A percentile compares a stretch with the other conserved stretches of the same genome.
Conservation (phyloP, 768 basidiomycete genomes). For the Suillus brevipes region DNA sequence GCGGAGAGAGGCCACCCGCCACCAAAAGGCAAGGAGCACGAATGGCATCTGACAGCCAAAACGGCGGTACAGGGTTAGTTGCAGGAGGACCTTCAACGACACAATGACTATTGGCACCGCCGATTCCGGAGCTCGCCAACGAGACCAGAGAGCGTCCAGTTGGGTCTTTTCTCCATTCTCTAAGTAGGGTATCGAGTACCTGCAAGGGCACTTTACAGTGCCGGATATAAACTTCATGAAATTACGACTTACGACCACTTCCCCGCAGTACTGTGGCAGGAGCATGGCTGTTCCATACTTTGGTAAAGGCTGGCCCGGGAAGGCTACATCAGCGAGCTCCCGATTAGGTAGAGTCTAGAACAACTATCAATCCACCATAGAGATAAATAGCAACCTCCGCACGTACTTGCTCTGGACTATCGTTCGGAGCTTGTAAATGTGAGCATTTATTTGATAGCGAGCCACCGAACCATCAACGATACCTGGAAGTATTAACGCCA, state of each 20-base stretch:
- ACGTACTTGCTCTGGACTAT: conserved; percentile 66
- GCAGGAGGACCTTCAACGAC: conserved; percentile 36
- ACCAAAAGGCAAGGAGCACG: conserved; percentile 9
- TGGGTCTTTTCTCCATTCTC: conserved; percentile 60
- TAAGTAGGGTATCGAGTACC: conserved; percentile 68
- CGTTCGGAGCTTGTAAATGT: conserved; percentile 53
- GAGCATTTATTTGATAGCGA: conserved; percentile 4
- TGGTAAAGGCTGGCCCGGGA: conserved; percentile 55
- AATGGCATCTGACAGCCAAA: neutral
- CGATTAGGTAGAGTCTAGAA: conserved; percentile 53
- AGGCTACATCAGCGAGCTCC: conserved; percentile 59
- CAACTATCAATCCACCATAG: conserved; percentile 3
- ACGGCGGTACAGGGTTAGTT: neutral
- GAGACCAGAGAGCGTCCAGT: conserved; percentile 37
- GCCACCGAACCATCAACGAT: conserved; percentile 12
- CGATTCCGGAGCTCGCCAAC: conserved; percentile 45
- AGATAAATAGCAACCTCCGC: neutral
- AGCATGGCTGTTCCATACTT: conserved; percentile 65
- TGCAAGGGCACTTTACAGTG: conserved; percentile 28
- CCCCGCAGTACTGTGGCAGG: conserved; percentile 66
- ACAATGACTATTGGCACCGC: conserved; percentile 44
- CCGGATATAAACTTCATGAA: neutral
- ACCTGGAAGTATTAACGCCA: conserved; percentile 86
- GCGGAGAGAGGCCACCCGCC: conserved; percentile 39
- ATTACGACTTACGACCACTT: conserved; percentile 69